Evolutionary conservation across 1,284 basidiomycete genomes (phyloP).

Genomic region (Pholiota adiposa): DNA sequence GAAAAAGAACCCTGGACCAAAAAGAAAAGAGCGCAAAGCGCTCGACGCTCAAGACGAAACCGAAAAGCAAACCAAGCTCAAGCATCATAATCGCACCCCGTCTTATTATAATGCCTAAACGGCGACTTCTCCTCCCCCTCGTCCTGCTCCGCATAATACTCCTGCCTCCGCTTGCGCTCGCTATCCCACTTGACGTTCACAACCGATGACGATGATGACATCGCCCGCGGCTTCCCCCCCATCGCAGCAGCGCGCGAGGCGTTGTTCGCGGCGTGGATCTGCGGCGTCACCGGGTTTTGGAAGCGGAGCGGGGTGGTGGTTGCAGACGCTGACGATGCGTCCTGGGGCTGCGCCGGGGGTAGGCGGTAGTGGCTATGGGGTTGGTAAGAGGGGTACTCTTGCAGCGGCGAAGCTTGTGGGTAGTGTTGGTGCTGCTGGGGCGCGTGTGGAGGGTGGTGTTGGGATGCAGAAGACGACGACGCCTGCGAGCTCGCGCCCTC

Average conservation of each 20-base stretch:
- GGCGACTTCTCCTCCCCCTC: constrained; percentile 32
- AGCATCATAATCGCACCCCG: constrained; percentile 26
- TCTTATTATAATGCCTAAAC: constrained; percentile 33
- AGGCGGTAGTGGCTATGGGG: background rate
- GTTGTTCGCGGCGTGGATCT: background rate
- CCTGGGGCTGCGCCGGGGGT: background rate
- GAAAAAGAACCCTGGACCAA: no score
- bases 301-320: constrained; percentile 23
- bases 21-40: no score
- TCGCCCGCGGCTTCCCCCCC: constrained; percentile 1
- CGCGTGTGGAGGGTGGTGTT: background rate
- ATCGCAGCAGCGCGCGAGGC: background rate
- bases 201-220: background rate
- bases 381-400: background rate
- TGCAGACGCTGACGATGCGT: background rate
- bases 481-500: background rate
- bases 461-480: background rate
- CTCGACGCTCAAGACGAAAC: no score
- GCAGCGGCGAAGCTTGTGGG: background rate
- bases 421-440: background rate
- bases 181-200: constrained; percentile 32
- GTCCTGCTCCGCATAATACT: constrained; percentile 28
- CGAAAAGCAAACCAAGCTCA: background rate
- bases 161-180: constrained; percentile 33
- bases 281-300: constrained; percentile 26